Percentiles rank a stretch among this genome's conserved stretches.
Conservation (phyloP, 495 filamentous ascomycete species). For the Coniosporium apollinis region DNA sequence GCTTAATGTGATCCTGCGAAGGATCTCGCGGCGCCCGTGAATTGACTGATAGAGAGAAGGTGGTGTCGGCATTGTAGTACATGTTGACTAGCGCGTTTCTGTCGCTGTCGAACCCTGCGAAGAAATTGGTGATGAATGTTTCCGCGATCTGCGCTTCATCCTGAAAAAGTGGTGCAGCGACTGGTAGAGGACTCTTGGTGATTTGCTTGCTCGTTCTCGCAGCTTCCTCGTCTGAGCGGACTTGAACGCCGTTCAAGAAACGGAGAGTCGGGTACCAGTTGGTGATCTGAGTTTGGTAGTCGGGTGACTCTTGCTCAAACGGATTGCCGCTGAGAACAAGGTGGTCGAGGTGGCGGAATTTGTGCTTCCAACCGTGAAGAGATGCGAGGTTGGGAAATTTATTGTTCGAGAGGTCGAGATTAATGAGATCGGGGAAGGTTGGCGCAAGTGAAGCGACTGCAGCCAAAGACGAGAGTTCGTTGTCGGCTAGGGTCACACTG, state of each 20-base stretch:
- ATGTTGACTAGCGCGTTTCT: constrained; percentile 40
- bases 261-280: constrained; percentile 68
- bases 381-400: constrained; percentile 42
- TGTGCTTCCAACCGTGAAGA: constrained; percentile 52
- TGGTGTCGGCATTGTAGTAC: constrained; percentile 63
- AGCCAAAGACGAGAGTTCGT: constrained; percentile 50
- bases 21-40: constrained; percentile 38
- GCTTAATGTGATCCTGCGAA: constrained; percentile 19
- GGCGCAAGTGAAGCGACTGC: constrained; percentile 54
- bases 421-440: constrained; percentile 65
- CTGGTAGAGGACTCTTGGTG: constrained; percentile 46
- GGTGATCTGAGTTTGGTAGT: constrained; percentile 51
- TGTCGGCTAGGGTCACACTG: constrained; percentile 62
- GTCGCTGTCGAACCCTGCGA: constrained; percentile 57
- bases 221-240: constrained; percentile 52
- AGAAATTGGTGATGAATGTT: constrained; percentile 59
- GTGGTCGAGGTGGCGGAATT: constrained; percentile 60
- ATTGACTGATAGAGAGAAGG: constrained; percentile 64
- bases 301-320: constrained; percentile 40
- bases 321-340: constrained; percentile 65
- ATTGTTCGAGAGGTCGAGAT: constrained; percentile 73
- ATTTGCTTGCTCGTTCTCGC: constrained; percentile 16
- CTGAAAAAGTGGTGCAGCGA: constrained; percentile 49
- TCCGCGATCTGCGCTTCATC: constrained; percentile 61
- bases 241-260: constrained; percentile 50